Base-by-base conservation (phyloP, 2,329 filamentous ascomycete genomes). In the Xylaria sp. region DNA sequence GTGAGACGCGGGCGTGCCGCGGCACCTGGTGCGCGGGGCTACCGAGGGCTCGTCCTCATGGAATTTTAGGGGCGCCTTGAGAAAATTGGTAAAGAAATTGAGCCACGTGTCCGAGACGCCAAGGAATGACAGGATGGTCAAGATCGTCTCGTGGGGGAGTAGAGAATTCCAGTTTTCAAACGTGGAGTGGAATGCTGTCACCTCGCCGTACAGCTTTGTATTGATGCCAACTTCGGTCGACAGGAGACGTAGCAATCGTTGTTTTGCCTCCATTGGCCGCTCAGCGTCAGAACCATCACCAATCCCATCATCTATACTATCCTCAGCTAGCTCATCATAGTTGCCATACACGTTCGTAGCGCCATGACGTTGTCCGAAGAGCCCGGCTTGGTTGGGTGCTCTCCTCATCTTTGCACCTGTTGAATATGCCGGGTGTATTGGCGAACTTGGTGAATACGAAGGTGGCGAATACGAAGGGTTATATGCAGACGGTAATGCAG, bases 1-100 rank as follows among this genome's bases (percentile, higher is more conserved):
- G 62, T 88, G 83, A 4, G 80, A 81, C 45, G 84, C 79, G 0
- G 86, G 85, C 1, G 84, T 77, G 7, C 86, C 85, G 16, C 83
- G 76, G 50, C 75, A 77, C 8, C 86, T 77, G 6, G 70, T 69
- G 4, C 76, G 77, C 2, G 74, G 61, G 11, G 73, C 54, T 0
- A 73, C 74, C 2, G 74, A 68, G 1, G 76, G 67, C 2, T 78
- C 78, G 45, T 87, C 83, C 1, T 82, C 75, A 1, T 71, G 62
- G 56, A 88, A 86, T 49, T 77, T 78, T 39, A 88, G 69, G 0
- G 86, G 85, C 0, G 81, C 78, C 59, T 82, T 75, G 0, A 89
- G 75, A 52, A 85, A 87, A 2, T 72, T 76, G 11, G 67, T 70
- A 67, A 89, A 89, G 65, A 89, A 85, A 6, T 67, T 66, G 1